A percentile compares a stretch with the other conserved stretches of the same genome.
These are phyloP conservation scores for Trichoderma afroharzianum DNA, from an alignment of 2,329 filamentous ascomycete genomes.

Conservation along the genomic window DNA sequence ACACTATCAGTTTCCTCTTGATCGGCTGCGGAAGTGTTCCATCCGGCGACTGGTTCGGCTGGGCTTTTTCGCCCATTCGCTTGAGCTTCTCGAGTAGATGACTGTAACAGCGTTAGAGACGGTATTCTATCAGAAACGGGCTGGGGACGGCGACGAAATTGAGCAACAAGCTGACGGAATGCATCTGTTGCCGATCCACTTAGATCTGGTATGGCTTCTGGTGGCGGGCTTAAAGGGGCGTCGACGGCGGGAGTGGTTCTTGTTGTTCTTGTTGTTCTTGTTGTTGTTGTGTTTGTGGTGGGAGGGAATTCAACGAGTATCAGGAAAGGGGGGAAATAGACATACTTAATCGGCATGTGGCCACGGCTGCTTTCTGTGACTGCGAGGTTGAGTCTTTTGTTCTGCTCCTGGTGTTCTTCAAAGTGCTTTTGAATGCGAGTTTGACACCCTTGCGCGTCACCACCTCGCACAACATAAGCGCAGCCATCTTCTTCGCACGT, in stretches of 20 bases:
- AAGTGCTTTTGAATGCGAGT: slow-evolving; percentile 59
- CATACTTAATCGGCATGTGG: slow-evolving; percentile 56
- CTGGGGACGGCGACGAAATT: slow-evolving; percentile 27
- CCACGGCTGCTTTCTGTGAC: slow-evolving; percentile 54
- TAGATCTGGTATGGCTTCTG: slow-evolving; percentile 15
- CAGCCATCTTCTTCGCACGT: slow-evolving; percentile 63
- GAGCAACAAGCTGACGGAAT: slow-evolving; percentile 26
- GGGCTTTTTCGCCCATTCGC: slow-evolving; percentile 39
- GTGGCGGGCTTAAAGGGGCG: background rate
- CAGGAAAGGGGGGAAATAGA: slow-evolving; percentile 33
- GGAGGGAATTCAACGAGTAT: slow-evolving; percentile 29
- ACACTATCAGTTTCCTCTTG: slow-evolving; percentile 44
- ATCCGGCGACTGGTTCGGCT: slow-evolving; percentile 34
- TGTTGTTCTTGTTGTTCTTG: background rate
- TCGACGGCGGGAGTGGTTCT: background rate
- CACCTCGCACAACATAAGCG: slow-evolving; percentile 58
- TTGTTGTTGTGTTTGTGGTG: background rate
- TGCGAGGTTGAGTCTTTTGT: slow-evolving; percentile 48
- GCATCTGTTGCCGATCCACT: slow-evolving; percentile 20
- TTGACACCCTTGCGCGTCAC: slow-evolving; percentile 53
- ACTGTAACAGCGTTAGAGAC: slow-evolving; percentile 37
- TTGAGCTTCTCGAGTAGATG: slow-evolving; percentile 56
- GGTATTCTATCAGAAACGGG: slow-evolving; percentile 28
- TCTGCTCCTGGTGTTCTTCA: slow-evolving; percentile 54
- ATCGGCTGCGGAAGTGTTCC: slow-evolving; percentile 40